Evolutionary conservation across 2,329 filamentous ascomycete species (phyloP).

Genomic region (Paraphoma sp.): DNA sequence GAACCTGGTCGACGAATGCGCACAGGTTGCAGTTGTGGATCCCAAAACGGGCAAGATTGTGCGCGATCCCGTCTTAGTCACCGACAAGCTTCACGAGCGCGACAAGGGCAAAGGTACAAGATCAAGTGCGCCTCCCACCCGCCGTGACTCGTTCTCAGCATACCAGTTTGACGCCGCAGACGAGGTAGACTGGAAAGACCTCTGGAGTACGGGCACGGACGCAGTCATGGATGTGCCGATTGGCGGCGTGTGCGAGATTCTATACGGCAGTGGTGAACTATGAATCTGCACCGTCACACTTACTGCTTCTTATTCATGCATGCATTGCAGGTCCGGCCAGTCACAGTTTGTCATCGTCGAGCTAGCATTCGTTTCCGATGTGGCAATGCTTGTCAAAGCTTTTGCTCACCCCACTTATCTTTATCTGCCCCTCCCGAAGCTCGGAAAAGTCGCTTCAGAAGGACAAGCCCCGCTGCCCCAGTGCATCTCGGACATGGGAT

Average conservation of each 20-base stretch:
- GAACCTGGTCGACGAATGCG: conserved; percentile 90
- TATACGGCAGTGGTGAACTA: conserved; percentile 72
- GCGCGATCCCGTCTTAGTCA: conserved; percentile 34
- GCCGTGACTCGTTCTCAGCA: conserved; percentile 35
- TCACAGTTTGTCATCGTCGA: background rate
- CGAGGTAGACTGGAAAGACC: conserved; percentile 73
- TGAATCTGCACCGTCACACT: conserved; percentile 19
- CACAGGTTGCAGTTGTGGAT: conserved; percentile 84
- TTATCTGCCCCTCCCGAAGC: conserved; percentile 18
- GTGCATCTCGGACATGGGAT: conserved; percentile 6
- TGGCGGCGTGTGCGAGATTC: conserved; percentile 90
- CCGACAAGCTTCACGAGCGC: conserved; percentile 22
- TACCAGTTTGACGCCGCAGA: conserved; percentile 48
- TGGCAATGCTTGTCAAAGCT: conserved; percentile 23
- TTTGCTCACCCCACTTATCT: conserved; percentile 26
- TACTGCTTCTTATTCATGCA: conserved; percentile 15
- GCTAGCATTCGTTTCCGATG: background rate
- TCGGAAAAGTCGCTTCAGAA: conserved; percentile 23
- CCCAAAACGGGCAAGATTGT: conserved; percentile 64
- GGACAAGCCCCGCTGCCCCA: conserved; percentile 16
- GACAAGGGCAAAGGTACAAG: conserved; percentile 49
- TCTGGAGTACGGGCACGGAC: conserved; percentile 94
- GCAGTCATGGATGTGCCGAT: conserved; percentile 97
- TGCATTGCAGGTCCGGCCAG: background rate
- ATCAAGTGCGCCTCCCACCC: conserved; percentile 48